Evolutionary conservation across 2,329 filamentous ascomycete genomes (phyloP).

Genomic region (Fusarium denticulatum): DNA sequence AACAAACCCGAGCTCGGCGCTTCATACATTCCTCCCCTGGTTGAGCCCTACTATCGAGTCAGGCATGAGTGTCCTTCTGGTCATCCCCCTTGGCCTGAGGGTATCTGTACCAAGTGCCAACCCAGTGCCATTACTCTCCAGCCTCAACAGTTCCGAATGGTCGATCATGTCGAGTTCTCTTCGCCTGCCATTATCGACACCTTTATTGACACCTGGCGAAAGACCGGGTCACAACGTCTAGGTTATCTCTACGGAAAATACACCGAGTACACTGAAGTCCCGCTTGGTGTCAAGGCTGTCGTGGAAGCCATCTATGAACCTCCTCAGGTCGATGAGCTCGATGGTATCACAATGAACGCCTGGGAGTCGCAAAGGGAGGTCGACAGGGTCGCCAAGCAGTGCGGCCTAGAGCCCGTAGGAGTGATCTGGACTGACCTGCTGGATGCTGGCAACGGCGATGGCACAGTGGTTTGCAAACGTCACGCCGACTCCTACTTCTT

Average conservation of each 20-base stretch:
- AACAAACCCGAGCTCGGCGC: constrained; percentile 94
- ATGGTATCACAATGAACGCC: constrained; percentile 84
- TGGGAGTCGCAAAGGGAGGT: constrained; percentile 89
- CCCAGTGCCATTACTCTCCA: constrained; percentile 96
- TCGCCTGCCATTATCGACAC: constrained; percentile 84
- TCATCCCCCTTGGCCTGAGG: constrained; percentile 92
- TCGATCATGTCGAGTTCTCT: constrained; percentile 97
- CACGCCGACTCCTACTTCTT: constrained; percentile 96
- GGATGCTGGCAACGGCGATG: constrained; percentile 82
- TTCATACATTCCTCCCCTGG: constrained; percentile 95
- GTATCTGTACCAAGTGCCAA: constrained; percentile 98
- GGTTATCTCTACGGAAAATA: constrained; percentile 94
- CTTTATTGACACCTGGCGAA: constrained; percentile 93
- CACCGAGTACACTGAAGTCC: constrained; percentile 90
- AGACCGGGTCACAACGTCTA: constrained; percentile 82
- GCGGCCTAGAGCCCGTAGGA: constrained; percentile 87
- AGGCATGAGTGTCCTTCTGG: constrained; percentile 90
- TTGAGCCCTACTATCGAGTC: constrained; percentile 92
- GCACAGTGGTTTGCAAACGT: constrained; percentile 91
- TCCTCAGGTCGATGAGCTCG: constrained; percentile 87
- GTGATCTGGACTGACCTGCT: constrained; percentile 95
- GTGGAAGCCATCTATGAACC: constrained; percentile 98
- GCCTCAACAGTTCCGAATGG: constrained; percentile 93
- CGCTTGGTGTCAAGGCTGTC: constrained; percentile 91
- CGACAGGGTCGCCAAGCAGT: constrained; percentile 81